These are phyloP conservation scores for Aspergillus incahuasiensis DNA, from an alignment of 495 filamentous ascomycete genomes.

Conservation along the genomic window DNA sequence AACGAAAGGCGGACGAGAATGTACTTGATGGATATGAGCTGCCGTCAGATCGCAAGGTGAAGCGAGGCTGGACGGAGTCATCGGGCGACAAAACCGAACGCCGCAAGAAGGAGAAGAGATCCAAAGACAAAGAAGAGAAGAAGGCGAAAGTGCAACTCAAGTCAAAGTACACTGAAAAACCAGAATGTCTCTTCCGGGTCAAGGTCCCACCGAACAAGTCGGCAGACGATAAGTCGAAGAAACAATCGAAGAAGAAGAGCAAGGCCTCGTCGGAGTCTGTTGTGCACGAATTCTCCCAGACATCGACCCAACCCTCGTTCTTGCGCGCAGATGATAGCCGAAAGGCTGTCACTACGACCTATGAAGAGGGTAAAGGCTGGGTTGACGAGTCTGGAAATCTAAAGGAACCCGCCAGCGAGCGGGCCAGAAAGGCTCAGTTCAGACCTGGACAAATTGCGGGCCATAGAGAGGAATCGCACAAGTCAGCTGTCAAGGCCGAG, in stretches of 20 bases:
- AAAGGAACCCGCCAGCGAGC: slow-evolving; percentile 53
- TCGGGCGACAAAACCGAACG: slow-evolving; percentile 47
- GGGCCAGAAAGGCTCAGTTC: slow-evolving; percentile 29
- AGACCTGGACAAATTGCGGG: slow-evolving; percentile 35
- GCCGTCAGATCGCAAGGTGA: slow-evolving; percentile 68
- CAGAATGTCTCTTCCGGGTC: slow-evolving; percentile 80
- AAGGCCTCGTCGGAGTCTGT: slow-evolving; percentile 52
- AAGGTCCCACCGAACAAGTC: slow-evolving; percentile 60
- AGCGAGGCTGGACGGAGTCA: slow-evolving; percentile 83
- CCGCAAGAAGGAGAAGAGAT: slow-evolving; percentile 43
- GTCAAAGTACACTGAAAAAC: slow-evolving; percentile 73
- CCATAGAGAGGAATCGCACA: slow-evolving; percentile 32
- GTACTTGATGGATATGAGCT: slow-evolving; percentile 68
- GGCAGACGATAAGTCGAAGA: slow-evolving; percentile 37
- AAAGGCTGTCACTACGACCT: slow-evolving; percentile 30
- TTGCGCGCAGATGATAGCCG: slow-evolving; percentile 47
- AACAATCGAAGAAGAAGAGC: slow-evolving; percentile 47
- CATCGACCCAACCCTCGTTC: slow-evolving; percentile 72
- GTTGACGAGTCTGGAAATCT: slow-evolving; percentile 73
- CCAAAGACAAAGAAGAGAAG: slow-evolving; percentile 48
- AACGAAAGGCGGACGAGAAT: slow-evolving; percentile 59
- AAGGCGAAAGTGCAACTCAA: slow-evolving; percentile 54
- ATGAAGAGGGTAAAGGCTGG: slow-evolving; percentile 78
- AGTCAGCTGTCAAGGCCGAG: slow-evolving; percentile 1
- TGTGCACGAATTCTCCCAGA: slow-evolving; percentile 79